Conservation (phyloP, 257 asterid genomes). For the Nyctanthes arbortristis region DNA sequence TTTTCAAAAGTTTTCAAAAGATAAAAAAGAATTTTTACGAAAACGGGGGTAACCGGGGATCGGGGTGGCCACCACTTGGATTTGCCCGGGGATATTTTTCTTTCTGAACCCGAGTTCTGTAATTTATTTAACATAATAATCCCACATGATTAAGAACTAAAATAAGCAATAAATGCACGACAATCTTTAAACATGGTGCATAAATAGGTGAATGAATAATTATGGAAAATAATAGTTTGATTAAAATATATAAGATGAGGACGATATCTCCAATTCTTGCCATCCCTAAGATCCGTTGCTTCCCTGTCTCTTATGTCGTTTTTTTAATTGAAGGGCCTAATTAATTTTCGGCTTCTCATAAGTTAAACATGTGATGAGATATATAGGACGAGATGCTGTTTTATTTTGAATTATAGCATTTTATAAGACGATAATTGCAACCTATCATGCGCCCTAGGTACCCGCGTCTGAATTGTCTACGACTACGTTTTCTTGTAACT, state of each 20-base stretch:
- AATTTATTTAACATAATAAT: no score
- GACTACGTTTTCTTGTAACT: no score
- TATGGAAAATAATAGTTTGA: not conserved
- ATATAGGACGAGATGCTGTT: not conserved
- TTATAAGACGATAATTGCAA: no score
- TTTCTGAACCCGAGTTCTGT: no score
- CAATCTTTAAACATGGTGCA: not conserved
- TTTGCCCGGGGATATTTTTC: no score
- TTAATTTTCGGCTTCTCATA: not conserved
- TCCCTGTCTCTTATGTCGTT: slow-evolving; percentile 2
- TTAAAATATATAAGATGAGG: slow-evolving; percentile 19
- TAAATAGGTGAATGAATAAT: not conserved
- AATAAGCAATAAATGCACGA: not conserved
- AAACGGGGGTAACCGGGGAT: no score
- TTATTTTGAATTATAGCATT: no score
- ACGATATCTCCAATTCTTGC: slow-evolving; percentile 32
- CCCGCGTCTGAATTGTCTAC: not conserved
- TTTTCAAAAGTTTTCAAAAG: no score
- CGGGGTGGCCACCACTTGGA: no score
- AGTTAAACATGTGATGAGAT: not conserved
- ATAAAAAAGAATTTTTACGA: no score
- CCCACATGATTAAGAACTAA: no score
- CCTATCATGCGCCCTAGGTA: no score
- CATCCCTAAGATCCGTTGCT: slow-evolving; percentile 39
- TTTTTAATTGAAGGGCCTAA: not conserved